These are phyloP conservation scores for Graphilbum fragrans DNA, from an alignment of 2,329 filamentous ascomycete species.

Conservation along the genomic window DNA sequence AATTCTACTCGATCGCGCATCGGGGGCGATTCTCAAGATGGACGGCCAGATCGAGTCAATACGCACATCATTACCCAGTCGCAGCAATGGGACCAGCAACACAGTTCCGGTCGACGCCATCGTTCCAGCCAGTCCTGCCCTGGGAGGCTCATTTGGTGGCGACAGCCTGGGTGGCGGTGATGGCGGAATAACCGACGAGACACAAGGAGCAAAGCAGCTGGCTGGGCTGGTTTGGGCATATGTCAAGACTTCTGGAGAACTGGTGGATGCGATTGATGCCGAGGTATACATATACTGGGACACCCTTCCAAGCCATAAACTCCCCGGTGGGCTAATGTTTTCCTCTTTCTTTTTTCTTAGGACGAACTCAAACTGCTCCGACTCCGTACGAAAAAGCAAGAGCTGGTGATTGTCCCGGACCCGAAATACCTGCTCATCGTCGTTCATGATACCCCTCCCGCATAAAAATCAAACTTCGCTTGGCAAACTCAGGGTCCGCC, in stretches of 20 bases:
- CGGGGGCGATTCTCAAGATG: slow-evolving; percentile 63
- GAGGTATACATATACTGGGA: slow-evolving; percentile 33
- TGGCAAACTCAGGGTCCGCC: too few species aligned
- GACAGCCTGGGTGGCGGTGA: slow-evolving; percentile 17
- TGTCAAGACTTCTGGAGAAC: slow-evolving; percentile 52
- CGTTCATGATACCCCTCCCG: slow-evolving; percentile 68
- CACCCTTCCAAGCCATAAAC: too few species aligned
- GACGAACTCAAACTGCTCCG: slow-evolving; percentile 68
- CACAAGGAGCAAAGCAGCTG: slow-evolving; percentile 54
- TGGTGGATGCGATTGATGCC: slow-evolving; percentile 62
- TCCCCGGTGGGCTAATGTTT: background rate
- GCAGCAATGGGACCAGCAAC: slow-evolving; percentile 3
- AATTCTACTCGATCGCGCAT: slow-evolving; percentile 59
- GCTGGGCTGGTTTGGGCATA: slow-evolving; percentile 68
- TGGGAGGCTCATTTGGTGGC: slow-evolving; percentile 26
- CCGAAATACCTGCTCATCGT: slow-evolving; percentile 67
- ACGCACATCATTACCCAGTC: slow-evolving; percentile 23
- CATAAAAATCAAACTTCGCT: slow-evolving; percentile 24
- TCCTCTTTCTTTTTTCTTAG: slow-evolving; percentile 18
- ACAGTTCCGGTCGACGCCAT: background rate
- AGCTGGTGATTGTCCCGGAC: slow-evolving; percentile 74
- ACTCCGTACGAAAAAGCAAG: slow-evolving; percentile 72
- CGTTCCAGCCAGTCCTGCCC: slow-evolving; percentile 1
- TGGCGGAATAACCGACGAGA: slow-evolving; percentile 8
- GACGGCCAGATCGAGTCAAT: slow-evolving; percentile 56